Percentiles rank a stretch among this genome's conserved stretches.
Evolutionary conservation across 2,329 filamentous ascomycete species (phyloP).

Genomic region (Xylogone sp.): DNA sequence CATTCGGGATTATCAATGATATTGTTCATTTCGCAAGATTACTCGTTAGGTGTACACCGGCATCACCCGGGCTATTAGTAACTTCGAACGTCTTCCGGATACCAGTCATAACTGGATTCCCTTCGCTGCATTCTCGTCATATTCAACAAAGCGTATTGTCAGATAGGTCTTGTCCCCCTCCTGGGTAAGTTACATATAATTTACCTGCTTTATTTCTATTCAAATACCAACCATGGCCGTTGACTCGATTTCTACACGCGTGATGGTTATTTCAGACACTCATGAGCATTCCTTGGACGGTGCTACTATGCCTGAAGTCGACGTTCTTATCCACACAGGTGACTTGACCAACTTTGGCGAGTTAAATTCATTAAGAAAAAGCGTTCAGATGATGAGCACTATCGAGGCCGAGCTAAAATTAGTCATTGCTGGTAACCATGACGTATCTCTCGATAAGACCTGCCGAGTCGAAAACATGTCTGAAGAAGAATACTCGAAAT

Average conservation of each 20-base stretch:
- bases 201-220: no score
- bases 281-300: constrained; percentile 16
- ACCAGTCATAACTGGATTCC: no score
- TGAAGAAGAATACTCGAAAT: constrained; percentile 1
- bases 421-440: constrained; percentile 61
- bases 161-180: no score
- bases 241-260: not conserved
- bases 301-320: constrained; percentile 17
- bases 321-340: constrained; percentile 35
- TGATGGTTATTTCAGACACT: constrained; percentile 18
- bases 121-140: no score
- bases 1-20: no score
- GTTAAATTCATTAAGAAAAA: constrained; percentile 20
- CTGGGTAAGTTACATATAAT: no score
- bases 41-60: no score
- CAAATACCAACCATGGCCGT: not conserved
- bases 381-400: constrained; percentile 19
- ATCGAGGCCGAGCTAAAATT: constrained; percentile 54
- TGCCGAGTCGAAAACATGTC: constrained; percentile 17
- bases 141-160: no score
- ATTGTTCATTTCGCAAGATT: no score
- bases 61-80: no score
- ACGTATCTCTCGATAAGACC: constrained; percentile 48
- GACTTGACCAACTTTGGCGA: constrained; percentile 31
- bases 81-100: no score